A percentile compares a stretch with the other conserved stretches of the same genome.
phyloP scores from a whole-genome alignment of 106 monocot species.

The Dendrobium catenatum region DNA sequence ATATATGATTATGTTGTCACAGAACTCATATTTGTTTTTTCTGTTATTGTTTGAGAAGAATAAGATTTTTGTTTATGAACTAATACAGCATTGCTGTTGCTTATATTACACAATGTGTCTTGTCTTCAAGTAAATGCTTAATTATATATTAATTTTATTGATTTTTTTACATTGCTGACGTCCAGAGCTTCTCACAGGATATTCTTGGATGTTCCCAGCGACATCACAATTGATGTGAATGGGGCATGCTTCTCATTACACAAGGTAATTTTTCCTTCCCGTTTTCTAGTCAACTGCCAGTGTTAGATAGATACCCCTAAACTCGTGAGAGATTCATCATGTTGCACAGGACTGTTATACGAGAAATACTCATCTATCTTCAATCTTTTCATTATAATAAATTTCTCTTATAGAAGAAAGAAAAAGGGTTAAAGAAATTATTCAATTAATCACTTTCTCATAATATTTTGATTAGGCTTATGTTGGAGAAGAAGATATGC shows the following conservation, averaged over 20 bases:
- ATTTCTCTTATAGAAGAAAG: neutral
- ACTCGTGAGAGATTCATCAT: conserved; percentile 3
- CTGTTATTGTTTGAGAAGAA: too few species aligned
- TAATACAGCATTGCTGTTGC: too few species aligned
- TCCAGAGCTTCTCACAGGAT: conserved; percentile 19
- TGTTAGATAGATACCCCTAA: neutral
- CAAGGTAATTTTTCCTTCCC: conserved; percentile 26
- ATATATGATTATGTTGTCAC: too few species aligned
- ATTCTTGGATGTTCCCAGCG: conserved; percentile 43
- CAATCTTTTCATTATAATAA: neutral
- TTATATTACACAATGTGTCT: too few species aligned
- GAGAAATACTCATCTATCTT: neutral
- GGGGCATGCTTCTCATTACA: conserved; percentile 34
- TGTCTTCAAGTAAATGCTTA: neutral
- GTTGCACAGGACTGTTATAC: neutral
- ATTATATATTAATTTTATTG: neutral
- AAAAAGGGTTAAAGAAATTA: neutral
- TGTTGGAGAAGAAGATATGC: neutral
- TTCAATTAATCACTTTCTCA: neutral
- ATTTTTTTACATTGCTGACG: neutral
- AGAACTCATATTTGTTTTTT: too few species aligned
- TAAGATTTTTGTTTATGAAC: too few species aligned
- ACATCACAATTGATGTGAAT: conserved; percentile 40
- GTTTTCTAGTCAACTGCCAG: neutral
- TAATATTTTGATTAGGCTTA: neutral